Base-by-base conservation (phyloP, 257 asterid species). In the Nicotiana tabacum region DNA sequence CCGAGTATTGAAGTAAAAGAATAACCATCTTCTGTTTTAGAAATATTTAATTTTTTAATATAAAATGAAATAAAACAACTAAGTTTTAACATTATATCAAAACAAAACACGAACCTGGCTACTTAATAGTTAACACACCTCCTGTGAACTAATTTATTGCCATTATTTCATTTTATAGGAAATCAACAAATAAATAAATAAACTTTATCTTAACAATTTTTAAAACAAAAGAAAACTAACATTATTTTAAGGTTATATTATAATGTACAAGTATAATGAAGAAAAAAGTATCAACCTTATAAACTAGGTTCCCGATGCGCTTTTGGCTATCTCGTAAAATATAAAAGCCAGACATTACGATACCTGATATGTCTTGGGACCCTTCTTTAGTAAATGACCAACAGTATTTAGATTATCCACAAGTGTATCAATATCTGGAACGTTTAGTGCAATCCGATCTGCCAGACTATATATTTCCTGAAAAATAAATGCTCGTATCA, bases 381-480 rank as follows among this genome's bases (percentile, higher is more conserved):
- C 99, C 87, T 94, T 94, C 92, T 95, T 95, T 76, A 95, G 87
- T 82, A 95, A 95, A 93, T 92, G 93, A 69, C 99, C 99, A 30
- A 91, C 91, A 48, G 88, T 94, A 88, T 95, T 95, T 69, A 95
- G 84, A 82, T 92, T 96, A 55, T 96, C 99, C 51, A 96, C 90
- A 12, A 96, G 88, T 81, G 92, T 88, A 89, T 96, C 98, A 15
- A 96, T 86, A 88, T 94, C 99, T 56, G 99, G 94, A 83, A 96
- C 99, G 85, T 91, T 89, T 74, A 96, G 86, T 82, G 90, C 82
- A 79, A 93, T 91, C 87, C 88, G 87, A 87, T 96, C 99, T 46
- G 98, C 99, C 92, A 96, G 86, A 85, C 94, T 86, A 86, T 91
- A 94, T 85, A 92, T 90, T 88, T 96, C 98, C 99, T 95, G 95